A percentile compares a stretch with the other conserved stretches of the same genome.
These are phyloP conservation scores for Pythium scleroteichum DNA, from an alignment of 352 stramenopile species.

Conservation along the genomic window DNA sequence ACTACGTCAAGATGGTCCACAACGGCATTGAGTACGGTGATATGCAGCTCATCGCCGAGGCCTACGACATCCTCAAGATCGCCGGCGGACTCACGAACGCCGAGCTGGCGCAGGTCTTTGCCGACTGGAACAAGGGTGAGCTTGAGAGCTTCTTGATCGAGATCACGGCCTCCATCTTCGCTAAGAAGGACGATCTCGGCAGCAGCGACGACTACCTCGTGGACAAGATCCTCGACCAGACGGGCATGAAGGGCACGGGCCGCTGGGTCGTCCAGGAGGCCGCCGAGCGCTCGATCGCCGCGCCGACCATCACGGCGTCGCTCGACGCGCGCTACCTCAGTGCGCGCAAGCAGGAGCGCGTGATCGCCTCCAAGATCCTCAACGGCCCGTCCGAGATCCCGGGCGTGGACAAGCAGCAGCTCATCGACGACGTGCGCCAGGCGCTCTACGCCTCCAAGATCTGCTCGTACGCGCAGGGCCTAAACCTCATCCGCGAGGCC, in stretches of 20 bases:
- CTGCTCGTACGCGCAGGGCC: conserved; percentile 97
- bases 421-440: conserved; percentile 96
- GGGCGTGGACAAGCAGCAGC: conserved; percentile 90
- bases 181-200: conserved; percentile 96
- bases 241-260: conserved; percentile 99
- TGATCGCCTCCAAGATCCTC: conserved; percentile 92
- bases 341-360: conserved; percentile 95
- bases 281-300: conserved; percentile 95
- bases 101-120: conserved; percentile 93
- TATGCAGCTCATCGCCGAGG: conserved; percentile 99
- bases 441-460: conserved; percentile 99
- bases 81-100: conserved; percentile 89
- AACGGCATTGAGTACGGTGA: conserved; percentile 99
- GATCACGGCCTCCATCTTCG: conserved; percentile 98
- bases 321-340: conserved; percentile 97
- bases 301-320: conserved; percentile 96
- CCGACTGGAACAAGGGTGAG: conserved; percentile 97
- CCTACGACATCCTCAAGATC: conserved; percentile 97
- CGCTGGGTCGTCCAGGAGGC: conserved; percentile 96
- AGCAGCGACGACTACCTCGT: conserved; percentile 82
- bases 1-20: conserved; percentile 99
- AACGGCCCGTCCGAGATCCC: conserved; percentile 93
- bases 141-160: conserved; percentile 98
- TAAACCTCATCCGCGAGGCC: conserved; percentile 94
- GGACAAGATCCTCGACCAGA: conserved; percentile 99